Evolutionary conservation across 2,329 filamentous ascomycete genomes (phyloP).

Genomic region (Thermoascus crustaceus): DNA sequence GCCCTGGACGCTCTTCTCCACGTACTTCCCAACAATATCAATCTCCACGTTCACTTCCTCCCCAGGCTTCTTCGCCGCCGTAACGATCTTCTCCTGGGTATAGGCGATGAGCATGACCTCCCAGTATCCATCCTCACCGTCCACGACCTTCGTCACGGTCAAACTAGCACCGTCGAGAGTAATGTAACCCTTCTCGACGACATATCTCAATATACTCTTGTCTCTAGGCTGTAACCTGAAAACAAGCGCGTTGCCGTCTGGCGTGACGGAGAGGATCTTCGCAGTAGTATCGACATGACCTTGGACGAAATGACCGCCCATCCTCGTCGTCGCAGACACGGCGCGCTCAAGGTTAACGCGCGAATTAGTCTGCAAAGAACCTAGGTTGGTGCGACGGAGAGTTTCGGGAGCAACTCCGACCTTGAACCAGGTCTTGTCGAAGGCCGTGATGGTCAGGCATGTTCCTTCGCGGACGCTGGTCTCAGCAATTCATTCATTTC

Average conservation of each 20-base stretch:
- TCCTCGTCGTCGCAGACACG: conserved; percentile 81
- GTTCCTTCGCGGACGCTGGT: conserved; percentile 43
- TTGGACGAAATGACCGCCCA: conserved; percentile 98
- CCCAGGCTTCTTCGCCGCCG: conserved; percentile 67
- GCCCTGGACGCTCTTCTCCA: conserved; percentile 71
- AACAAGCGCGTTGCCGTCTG: conserved; percentile 84
- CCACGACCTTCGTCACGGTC: conserved; percentile 81
- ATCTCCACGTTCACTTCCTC: conserved; percentile 89
- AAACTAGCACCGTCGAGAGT: conserved; percentile 90
- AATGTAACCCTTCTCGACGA: conserved; percentile 95
- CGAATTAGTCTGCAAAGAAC: conserved; percentile 56
- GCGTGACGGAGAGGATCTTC: conserved; percentile 59
- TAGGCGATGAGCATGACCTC: conserved; percentile 98
- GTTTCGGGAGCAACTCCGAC: conserved; percentile 95
- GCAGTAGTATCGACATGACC: conserved; percentile 93
- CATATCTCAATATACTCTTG: conserved; percentile 64
- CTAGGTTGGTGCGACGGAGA: conserved; percentile 91
- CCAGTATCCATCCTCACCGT: conserved; percentile 69
- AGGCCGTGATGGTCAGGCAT: conserved; percentile 83
- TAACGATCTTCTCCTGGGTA: conserved; percentile 85
- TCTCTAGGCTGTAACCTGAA: conserved; percentile 72
- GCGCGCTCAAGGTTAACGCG: conserved; percentile 90
- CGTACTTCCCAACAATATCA: conserved; percentile 64
- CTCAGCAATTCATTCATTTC: conserved; percentile 1
- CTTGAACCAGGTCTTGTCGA: conserved; percentile 61